Percentiles rank a stretch among this genome's conserved stretches.
These are phyloP conservation scores for Euptelea pleiosperma DNA, from an alignment of 164 flowering plant species.

Conservation along the genomic window DNA sequence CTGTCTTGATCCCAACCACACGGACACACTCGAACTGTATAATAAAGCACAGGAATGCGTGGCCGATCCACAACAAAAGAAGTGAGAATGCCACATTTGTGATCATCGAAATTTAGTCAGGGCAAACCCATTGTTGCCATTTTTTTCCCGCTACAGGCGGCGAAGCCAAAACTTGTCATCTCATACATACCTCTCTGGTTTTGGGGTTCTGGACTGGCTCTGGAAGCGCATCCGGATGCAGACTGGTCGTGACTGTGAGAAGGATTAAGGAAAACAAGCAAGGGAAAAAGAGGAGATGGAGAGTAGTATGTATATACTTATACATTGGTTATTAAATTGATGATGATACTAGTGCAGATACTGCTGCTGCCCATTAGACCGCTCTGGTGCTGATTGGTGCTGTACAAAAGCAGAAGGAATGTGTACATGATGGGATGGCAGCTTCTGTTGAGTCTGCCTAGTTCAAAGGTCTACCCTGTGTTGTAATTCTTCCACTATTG, in stretches of 20 bases:
- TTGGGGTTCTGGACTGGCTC: conserved; percentile 9
- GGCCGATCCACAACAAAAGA: conserved; percentile 24
- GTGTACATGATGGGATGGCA: conserved; percentile 18
- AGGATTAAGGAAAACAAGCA: not conserved
- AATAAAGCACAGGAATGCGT: conserved; percentile 36
- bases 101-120: not conserved
- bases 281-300: not conserved
- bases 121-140: conserved; percentile 18
- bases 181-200: not conserved
- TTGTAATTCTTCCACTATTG: conserved; percentile 5
- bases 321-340: conserved; percentile 3
- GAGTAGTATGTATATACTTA: conserved; percentile 15
- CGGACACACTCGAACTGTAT: conserved; percentile 57
- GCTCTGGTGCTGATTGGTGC: not conserved
- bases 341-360: conserved; percentile 8
- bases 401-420: conserved; percentile 10
- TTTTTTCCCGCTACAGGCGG: not conserved
- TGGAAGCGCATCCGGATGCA: conserved; percentile 12
- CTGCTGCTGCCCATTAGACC: conserved; percentile 6
- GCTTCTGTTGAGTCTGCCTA: conserved; percentile 8
- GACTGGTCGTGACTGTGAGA: conserved; percentile 8
- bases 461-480: not conserved
- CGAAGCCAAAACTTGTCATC: conserved; percentile 8
- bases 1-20: conserved; percentile 71
- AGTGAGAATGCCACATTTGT: not conserved